Evolutionary conservation across 306 rosid species (phyloP).

Genomic region (Comarum palustre): DNA sequence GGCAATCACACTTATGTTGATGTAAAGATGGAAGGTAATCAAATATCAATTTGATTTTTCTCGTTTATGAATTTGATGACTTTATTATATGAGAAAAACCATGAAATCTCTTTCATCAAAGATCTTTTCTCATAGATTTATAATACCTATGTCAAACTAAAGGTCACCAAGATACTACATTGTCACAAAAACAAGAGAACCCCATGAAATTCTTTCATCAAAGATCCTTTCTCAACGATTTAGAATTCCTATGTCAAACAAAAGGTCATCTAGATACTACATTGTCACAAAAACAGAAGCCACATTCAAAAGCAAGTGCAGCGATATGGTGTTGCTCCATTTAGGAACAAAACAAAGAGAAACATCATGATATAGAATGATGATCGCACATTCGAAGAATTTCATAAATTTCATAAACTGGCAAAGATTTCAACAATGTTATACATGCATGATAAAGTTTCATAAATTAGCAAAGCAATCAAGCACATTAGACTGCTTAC

Average conservation of each 20-base stretch:
- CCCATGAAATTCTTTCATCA: background rate
- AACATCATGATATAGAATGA: background rate
- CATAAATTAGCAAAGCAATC: background rate
- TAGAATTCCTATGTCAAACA: background rate
- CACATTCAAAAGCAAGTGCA: background rate
- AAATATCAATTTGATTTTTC: background rate
- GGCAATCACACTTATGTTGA: background rate
- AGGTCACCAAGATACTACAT: background rate
- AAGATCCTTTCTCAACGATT: background rate
- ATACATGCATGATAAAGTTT: background rate
- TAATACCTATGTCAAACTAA: background rate
- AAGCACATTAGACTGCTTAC: background rate
- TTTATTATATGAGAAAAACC: background rate
- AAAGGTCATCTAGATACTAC: background rate
- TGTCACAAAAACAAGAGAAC: background rate
- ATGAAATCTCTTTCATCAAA: background rate
- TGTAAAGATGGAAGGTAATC: background rate
- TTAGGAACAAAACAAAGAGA: background rate
- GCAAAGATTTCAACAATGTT: constrained; percentile 2
- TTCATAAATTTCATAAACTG: background rate
- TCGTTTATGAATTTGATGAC: background rate
- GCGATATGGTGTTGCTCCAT: background rate
- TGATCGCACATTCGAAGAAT: background rate
- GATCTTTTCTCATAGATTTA: background rate
- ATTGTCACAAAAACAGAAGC: background rate